Base-by-base conservation (phyloP, 768 basidiomycete genomes). In the Melanogaster broomeanus region DNA sequence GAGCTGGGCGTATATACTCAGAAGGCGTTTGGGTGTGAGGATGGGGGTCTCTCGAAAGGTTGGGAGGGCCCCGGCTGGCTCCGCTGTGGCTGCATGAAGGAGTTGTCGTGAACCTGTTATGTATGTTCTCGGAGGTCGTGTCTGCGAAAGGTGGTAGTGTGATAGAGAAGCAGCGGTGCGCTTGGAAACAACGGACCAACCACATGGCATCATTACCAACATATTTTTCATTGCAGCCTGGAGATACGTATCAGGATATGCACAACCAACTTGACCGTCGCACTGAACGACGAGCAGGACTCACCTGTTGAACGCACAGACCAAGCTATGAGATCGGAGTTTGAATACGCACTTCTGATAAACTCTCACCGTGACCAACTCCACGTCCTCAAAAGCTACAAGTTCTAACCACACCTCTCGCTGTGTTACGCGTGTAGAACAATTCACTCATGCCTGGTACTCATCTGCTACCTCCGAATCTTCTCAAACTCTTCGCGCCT, bases 401-500 rank as follows among this genome's bases (percentile, higher is more conserved):
- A 19, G 13, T 31, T 15, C 27, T n/a, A n/a, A 37, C 18, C 35
- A n/a, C 11, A 34, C 3, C 16, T 38, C n/a, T 24, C 28, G 34
- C 35, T n/a, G 27, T 35, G 10, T 48, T 15, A 21, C 22, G 24
- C 46, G 46, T 24, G 46, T 48, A 25, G n/a, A 28, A 18, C 5
- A 30, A 24, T 6, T 18, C 35, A 34, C 42, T 43, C 53, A 78
- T 78, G 77, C 78, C 77, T 10, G 89, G 88, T 42, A 93, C 92
- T 4, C 91, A 95, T 73, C 78, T 95, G 21, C 81, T 99, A 21
- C 96, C 96, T 4, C 93, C 93, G 3, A 97, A 98, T 72, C 83
- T 99, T 46, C 85, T 98, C 69, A 94, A 96, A 68, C 87, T 98
- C 59, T 99, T 98, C 69, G 88, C 93, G 0, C 94, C 97, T 4